Evolutionary conservation across 2,329 filamentous ascomycete genomes (phyloP).

Genomic region (Exophiala dermatitidis): DNA sequence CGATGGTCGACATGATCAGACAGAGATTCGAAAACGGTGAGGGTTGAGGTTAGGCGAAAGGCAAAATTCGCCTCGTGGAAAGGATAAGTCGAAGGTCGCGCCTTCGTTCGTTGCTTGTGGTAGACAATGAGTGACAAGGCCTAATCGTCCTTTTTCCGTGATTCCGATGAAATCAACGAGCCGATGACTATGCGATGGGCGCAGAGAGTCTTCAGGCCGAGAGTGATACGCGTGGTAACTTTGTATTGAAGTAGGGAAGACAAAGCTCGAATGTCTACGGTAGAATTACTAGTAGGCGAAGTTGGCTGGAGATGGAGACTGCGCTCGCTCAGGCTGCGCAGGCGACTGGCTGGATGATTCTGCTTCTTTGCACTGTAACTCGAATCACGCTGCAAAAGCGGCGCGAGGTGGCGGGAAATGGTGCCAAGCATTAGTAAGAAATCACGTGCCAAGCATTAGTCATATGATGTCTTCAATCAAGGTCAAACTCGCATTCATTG

Average conservation of each 20-base stretch:
- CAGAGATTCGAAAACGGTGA: background rate
- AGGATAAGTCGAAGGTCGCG: conserved; percentile 9
- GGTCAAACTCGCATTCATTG: no score
- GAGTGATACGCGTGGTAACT: background rate
- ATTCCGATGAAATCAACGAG: background rate
- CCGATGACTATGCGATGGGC: background rate
- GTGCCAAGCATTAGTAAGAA: background rate
- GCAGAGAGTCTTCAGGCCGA: background rate
- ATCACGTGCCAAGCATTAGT: background rate
- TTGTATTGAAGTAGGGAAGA: background rate
- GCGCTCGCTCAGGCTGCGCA: background rate
- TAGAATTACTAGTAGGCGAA: background rate
- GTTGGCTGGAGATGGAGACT: background rate
- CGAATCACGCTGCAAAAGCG: background rate
- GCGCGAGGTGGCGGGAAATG: background rate
- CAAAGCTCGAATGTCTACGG: background rate
- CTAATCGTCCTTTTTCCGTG: background rate
- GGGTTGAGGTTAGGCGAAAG: background rate
- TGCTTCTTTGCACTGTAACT: background rate
- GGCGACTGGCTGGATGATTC: no score
- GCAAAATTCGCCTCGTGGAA: conserved; percentile 6
- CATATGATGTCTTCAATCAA: background rate
- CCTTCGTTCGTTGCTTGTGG: conserved; percentile 9
- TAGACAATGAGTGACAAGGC: conserved; percentile 2
- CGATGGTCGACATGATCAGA: conserved; percentile 27